A percentile compares a stretch with the other conserved stretches of the same genome.
Evolutionary conservation across 2,329 filamentous ascomycete genomes (phyloP).

Genomic region (Neopestalotiopsis sp.): DNA sequence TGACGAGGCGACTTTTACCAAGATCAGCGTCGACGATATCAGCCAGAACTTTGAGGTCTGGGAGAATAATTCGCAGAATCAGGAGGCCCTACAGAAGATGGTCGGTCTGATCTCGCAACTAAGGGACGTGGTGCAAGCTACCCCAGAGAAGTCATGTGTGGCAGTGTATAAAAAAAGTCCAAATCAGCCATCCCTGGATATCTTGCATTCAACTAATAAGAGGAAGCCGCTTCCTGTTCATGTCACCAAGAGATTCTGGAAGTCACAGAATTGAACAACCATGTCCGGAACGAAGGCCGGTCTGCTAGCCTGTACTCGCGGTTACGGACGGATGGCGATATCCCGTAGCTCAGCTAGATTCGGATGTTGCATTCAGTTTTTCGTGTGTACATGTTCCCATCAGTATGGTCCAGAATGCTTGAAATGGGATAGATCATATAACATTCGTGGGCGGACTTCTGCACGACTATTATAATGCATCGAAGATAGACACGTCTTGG

Average conservation of each 20-base stretch:
- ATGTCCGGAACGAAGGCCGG: neutral
- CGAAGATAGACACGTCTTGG: no score
- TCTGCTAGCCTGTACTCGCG: neutral
- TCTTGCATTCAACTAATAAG: neutral
- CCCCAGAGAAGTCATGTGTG: neutral
- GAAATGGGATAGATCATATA: no score
- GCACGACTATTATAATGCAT: no score
- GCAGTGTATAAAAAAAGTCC: neutral
- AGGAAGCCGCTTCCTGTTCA: neutral
- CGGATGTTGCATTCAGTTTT: neutral
- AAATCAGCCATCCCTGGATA: neutral
- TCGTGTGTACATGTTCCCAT: no score
- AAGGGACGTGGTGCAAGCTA: neutral
- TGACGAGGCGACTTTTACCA: neutral
- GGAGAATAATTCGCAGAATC: conserved; percentile 1
- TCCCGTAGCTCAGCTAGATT: neutral
- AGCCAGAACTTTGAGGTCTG: conserved; percentile 1
- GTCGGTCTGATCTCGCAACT: neutral
- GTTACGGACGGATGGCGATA: neutral
- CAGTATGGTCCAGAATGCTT: no score
- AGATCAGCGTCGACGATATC: neutral
- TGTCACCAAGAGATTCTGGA: neutral
- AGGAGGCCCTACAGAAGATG: conserved; percentile 4
- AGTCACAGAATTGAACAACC: neutral
- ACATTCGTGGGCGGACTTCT: no score